Evolutionary conservation across 345 rosid species (phyloP), one percentile per base, ranked within the genome.

Genomic region (Ailanthus altissimus): DNA sequence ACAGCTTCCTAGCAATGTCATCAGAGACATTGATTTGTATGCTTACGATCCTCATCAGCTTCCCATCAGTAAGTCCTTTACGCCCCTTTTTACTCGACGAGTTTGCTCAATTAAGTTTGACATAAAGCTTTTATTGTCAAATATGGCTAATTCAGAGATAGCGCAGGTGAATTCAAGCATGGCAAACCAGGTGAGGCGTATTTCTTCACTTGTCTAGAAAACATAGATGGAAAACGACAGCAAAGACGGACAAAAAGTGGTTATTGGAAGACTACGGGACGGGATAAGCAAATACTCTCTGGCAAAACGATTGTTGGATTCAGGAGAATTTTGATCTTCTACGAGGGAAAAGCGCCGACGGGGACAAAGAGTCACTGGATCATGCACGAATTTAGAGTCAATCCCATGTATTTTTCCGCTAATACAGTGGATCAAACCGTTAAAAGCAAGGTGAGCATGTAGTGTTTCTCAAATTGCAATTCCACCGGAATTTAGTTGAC

Each of bases 21-120:
- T 77, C 26, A 38, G 40, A 77, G 75, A 72, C 8, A 38, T 77
- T 20, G 70, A 77, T 77, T 9, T 77, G 13, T 70, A 70, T 45
- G 20, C 43, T 4, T 38, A 14, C 51, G 56, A 70, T 50, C 71
- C 80, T 53, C 54, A 42, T 20, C 54, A 77, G 9, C 71, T 71
- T 5, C 72, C 71, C 0, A 54, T 78, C 15, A 5, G 75, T 70
- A 71, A 70, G 54, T 77, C 70, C 1, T 13, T 63, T 15, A 0
- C 25, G 18, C 6, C 43, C 26, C 42, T 14, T 40, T 65, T 13
- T 9, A 25, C 0, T 25, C 6, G 28, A 4, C 28, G 1, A 15
- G 2, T 20, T 36, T 16, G 0, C 4, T 46, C 50, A 0, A 46
- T n/a, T n/a, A 5, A 9, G 14, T 46, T 46, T 46, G 10, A 46